These are phyloP conservation scores for Symbiotaphrina buchneri DNA, from an alignment of 495 filamentous ascomycete species.

Conservation along the genomic window DNA sequence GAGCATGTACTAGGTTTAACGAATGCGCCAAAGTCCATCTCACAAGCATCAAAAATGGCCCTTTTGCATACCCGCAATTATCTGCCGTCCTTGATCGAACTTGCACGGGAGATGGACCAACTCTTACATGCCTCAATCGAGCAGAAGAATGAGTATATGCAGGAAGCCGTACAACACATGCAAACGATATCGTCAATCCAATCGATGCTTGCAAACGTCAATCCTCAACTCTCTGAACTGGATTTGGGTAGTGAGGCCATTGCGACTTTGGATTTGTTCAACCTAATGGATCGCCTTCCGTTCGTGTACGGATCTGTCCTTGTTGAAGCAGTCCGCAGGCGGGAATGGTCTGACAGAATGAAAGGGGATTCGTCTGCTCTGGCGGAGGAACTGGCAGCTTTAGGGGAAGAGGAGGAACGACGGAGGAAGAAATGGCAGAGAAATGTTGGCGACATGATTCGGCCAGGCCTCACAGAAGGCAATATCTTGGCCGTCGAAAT, in stretches of 20 bases:
- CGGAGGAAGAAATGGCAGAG: slow-evolving; percentile 81
- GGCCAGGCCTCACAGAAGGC: slow-evolving; percentile 31
- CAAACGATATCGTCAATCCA: slow-evolving; percentile 60
- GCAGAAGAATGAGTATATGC: slow-evolving; percentile 32
- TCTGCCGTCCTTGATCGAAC: slow-evolving; percentile 54
- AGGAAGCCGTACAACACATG: slow-evolving; percentile 45
- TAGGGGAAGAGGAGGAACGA: slow-evolving; percentile 78
- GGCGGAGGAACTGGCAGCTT: slow-evolving; percentile 74
- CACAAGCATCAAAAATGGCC: slow-evolving; percentile 69
- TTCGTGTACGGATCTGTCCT: slow-evolving; percentile 74
- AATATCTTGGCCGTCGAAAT: slow-evolving; percentile 62
- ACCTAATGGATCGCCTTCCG: slow-evolving; percentile 57
- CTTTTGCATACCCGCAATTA: slow-evolving; percentile 68
- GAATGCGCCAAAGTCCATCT: slow-evolving; percentile 44
- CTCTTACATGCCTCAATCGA: slow-evolving; percentile 43
- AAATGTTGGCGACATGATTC: slow-evolving; percentile 33
- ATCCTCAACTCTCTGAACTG: slow-evolving; percentile 42
- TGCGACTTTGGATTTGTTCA: slow-evolving; percentile 53
- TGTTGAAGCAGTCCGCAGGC: slow-evolving; percentile 62
- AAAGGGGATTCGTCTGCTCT: slow-evolving; percentile 61
- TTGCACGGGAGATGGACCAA: slow-evolving; percentile 52
- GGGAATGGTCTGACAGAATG: slow-evolving; percentile 81
- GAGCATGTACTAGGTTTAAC: slow-evolving; percentile 51
- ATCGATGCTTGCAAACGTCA: slow-evolving; percentile 41
- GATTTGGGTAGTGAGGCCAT: slow-evolving; percentile 43